Conservation (phyloP, 768 basidiomycete genomes). For the Kwoniella mangroviensis region DNA sequence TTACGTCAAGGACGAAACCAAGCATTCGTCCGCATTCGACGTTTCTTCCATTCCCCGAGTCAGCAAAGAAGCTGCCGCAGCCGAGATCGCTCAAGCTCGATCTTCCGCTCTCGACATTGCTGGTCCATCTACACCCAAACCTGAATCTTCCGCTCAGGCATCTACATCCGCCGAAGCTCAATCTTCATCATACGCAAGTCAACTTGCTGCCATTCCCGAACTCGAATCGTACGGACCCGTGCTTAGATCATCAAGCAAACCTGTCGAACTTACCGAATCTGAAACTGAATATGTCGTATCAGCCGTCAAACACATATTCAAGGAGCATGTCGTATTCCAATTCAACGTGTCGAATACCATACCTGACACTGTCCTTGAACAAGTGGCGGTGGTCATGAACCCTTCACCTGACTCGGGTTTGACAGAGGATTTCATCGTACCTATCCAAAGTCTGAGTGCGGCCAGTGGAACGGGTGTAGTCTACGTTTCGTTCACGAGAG, state of each 20-base stretch:
- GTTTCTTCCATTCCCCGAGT: slow-evolving; percentile 85
- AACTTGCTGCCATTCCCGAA: slow-evolving; percentile 84
- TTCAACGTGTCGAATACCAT: slow-evolving; percentile 98
- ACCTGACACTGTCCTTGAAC: slow-evolving; percentile 90
- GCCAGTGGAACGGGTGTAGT: slow-evolving; percentile 78
- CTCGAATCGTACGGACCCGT: slow-evolving; percentile 82
- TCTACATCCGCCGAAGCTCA: slow-evolving; percentile 73
- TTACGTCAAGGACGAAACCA: slow-evolving; percentile 82
- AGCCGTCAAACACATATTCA: slow-evolving; percentile 95
- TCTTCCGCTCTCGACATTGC: slow-evolving; percentile 85
- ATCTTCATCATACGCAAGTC: slow-evolving; percentile 82
- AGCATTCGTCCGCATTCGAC: slow-evolving; percentile 78
- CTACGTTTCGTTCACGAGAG: slow-evolving; percentile 92
- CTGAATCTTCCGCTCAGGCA: slow-evolving; percentile 64
- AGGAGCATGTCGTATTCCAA: slow-evolving; percentile 97
- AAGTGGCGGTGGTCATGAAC: slow-evolving; percentile 91
- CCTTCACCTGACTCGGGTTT: slow-evolving; percentile 74
- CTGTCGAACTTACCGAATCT: slow-evolving; percentile 84
- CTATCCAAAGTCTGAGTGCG: slow-evolving; percentile 70
- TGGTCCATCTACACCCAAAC: slow-evolving; percentile 63
- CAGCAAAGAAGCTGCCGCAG: slow-evolving; percentile 87
- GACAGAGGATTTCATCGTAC: slow-evolving; percentile 93
- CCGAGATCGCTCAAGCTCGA: slow-evolving; percentile 75
- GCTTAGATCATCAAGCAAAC: slow-evolving; percentile 80
- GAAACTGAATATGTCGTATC: slow-evolving; percentile 98